These are phyloP conservation scores for Hypomyces rosellus DNA, from an alignment of 2,329 filamentous ascomycete species.

Conservation along the genomic window DNA sequence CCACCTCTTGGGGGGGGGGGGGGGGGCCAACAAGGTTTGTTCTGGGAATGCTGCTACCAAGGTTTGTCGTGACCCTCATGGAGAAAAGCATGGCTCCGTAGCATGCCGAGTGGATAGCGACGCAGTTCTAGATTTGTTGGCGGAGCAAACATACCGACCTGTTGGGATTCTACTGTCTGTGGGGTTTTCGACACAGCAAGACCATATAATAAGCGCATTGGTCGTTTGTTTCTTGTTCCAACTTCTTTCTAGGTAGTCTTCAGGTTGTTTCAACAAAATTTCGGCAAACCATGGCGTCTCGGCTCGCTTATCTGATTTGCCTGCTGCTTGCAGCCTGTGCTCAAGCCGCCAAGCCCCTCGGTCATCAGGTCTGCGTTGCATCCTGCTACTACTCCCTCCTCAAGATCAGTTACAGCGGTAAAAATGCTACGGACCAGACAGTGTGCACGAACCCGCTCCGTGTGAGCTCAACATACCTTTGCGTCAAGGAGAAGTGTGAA, in stretches of 20 bases:
- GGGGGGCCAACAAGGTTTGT: neutral
- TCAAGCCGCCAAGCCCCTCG: constrained; percentile 15
- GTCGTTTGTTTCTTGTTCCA: too few species aligned
- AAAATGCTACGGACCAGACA: constrained; percentile 10
- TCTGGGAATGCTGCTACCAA: neutral
- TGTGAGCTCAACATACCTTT: constrained; percentile 15
- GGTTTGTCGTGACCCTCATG: neutral
- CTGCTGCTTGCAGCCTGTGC: constrained; percentile 9
- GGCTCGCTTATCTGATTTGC: constrained; percentile 3
- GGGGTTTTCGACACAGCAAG: too few species aligned
- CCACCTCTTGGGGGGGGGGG: too few species aligned
- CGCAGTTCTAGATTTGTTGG: too few species aligned
- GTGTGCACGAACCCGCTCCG: constrained; percentile 15
- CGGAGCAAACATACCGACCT: too few species aligned
- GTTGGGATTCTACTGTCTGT: too few species aligned
- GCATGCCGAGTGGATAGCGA: too few species aligned
- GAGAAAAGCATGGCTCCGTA: too few species aligned
- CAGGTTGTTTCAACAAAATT: neutral
- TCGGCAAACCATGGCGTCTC: constrained; percentile 3
- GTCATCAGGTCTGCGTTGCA: constrained; percentile 14
- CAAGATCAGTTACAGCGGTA: constrained; percentile 12
- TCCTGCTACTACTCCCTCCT: constrained; percentile 17
- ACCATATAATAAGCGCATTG: too few species aligned
- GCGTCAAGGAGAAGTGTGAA: constrained; percentile 12
- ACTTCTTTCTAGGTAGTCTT: neutral